Evolutionary conservation across 345 rosid species (phyloP).

Genomic region (Eucalyptus lansdowneana): DNA sequence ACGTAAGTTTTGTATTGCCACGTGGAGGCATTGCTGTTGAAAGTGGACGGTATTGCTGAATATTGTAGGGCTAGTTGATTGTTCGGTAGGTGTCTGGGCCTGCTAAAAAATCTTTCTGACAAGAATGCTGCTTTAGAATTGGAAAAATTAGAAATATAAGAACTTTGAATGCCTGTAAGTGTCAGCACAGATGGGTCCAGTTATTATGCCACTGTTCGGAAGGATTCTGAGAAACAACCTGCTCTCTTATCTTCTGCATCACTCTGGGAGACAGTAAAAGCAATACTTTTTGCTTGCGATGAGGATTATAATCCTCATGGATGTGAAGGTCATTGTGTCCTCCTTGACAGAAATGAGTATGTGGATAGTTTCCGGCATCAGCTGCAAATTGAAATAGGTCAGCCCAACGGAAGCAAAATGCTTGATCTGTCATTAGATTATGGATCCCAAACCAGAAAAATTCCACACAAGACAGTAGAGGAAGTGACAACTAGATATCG

Average conservation of each 20-base stretch:
- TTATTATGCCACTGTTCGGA: not conserved
- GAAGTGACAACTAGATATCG: not conserved
- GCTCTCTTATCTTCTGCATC: not conserved
- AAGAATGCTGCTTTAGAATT: not conserved
- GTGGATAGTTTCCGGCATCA: not conserved
- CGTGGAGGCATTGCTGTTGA: not conserved
- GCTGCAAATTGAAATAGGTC: not conserved
- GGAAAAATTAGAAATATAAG: not conserved
- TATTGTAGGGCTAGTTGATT: not conserved
- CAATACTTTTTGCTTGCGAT: not conserved
- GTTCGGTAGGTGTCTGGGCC: too few species aligned
- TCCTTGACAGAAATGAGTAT: not conserved
- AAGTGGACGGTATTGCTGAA: not conserved
- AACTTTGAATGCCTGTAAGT: not conserved
- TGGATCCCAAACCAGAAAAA: not conserved
- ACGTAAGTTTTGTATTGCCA: not conserved
- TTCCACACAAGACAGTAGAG: not conserved
- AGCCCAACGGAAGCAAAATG: not conserved
- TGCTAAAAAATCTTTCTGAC: too few species aligned
- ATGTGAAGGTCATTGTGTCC: not conserved
- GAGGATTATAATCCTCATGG: not conserved
- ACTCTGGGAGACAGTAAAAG: not conserved
- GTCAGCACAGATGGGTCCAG: not conserved
- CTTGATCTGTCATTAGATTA: not conserved
- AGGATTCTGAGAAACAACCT: not conserved